Evolutionary conservation across 352 stramenopile species (phyloP).

Genomic region (Pythium volutum): DNA sequence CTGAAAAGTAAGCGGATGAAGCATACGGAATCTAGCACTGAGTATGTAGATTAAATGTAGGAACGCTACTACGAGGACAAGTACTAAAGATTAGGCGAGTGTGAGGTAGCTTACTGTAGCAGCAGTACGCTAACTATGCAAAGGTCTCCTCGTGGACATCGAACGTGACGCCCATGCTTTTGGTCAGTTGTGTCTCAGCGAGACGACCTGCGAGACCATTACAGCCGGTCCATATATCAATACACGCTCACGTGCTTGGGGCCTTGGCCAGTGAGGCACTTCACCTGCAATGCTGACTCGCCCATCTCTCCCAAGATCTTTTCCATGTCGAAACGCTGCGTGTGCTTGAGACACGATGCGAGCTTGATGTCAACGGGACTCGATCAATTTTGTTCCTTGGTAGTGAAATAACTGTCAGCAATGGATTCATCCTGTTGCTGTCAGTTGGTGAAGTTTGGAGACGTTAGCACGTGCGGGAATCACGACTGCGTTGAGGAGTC

Average conservation of each 20-base stretch:
- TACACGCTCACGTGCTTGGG: background rate
- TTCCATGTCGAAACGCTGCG: background rate
- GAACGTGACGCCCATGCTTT: background rate
- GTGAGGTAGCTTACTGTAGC: too few species aligned
- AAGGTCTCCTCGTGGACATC: slow-evolving; percentile 20
- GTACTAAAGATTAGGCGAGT: too few species aligned
- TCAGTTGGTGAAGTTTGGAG: background rate
- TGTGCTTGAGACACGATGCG: background rate
- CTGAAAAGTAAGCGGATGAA: too few species aligned
- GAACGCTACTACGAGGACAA: too few species aligned
- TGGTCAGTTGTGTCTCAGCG: background rate
- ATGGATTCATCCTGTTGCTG: background rate
- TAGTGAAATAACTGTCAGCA: background rate
- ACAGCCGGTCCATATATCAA: background rate
- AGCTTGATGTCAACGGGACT: background rate
- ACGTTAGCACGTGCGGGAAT: slow-evolving; percentile 19
- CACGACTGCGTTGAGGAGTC: slow-evolving; percentile 6
- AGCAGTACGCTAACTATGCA: background rate
- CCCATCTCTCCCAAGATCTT: background rate
- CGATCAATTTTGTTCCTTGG: background rate
- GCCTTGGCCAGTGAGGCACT: background rate
- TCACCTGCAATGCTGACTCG: background rate
- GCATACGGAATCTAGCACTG: too few species aligned
- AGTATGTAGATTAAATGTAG: too few species aligned
- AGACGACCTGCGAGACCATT: slow-evolving; percentile 8